Base-by-base conservation (phyloP, 208 protist species). In the Angomonas ambiguus region DNA sequence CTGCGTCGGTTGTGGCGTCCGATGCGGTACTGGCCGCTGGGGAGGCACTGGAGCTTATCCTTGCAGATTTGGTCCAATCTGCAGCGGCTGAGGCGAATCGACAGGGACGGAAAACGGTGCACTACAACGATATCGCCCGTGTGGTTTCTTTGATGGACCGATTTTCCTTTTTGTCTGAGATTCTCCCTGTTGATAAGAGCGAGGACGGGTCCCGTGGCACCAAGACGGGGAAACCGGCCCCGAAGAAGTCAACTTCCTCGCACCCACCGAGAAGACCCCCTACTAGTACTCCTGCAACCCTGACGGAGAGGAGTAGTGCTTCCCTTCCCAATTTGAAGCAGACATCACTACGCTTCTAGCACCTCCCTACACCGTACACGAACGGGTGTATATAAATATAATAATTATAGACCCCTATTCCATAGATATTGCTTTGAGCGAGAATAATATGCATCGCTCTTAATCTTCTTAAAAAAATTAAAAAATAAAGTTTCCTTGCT, bases 51-150 rank as follows among this genome's bases (percentile, higher is more conserved):
- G 82, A 67, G 45, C 69, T 91, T 32, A 76, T 94, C 18, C 71
- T 79, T 4, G 69, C 71, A 5, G 88, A 94, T 60, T 67, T 94
- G 31, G 72, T 79, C 4, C 33, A 60, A 2, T 67, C 69, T 22
- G 83, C 83, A 1, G 83, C 83, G 1, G 74, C 62, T 16, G 76
- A 88, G 65, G 79, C 88, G 13, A 63, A 56, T 18, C 85, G 83
- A 10, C 56, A 71, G 16, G 35, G 72, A 30, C 83, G 83, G 56
- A 83, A 77, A 59, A 90, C 80, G 10, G 51, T 94, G 0, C 83
- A 65, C 11, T 91, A 89, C 71, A 83, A 84, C 31, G 88, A 94
- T 62, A 42, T 94, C 0, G 76, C 83, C 0, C 74, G 72, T 32
- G 75, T 82, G 30, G 81, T 76, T 30, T 76, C 80, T 42, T 53